Evolutionary conservation across 345 rosid species (phyloP).

Genomic region (Hibiscus syriacus): DNA sequence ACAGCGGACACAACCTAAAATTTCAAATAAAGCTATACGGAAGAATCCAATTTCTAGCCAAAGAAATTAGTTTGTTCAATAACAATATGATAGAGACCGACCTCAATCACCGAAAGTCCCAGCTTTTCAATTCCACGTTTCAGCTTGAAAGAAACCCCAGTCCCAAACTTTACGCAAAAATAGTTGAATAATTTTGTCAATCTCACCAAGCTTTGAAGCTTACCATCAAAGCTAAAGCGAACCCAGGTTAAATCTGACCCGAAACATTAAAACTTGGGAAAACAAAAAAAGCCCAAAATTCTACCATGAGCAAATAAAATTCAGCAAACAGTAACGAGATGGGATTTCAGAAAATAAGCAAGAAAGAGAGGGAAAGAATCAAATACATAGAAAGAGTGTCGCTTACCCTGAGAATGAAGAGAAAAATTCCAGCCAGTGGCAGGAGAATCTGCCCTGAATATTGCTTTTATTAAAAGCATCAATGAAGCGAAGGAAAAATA

Average conservation of each 20-base stretch:
- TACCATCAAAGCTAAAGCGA: slow-evolving; percentile 13
- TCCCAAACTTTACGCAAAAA: not conserved
- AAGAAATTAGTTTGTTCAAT: not conserved
- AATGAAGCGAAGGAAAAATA: not conserved
- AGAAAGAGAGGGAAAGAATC: not conserved
- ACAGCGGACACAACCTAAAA: not conserved
- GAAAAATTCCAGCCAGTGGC: not conserved
- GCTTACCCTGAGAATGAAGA: not conserved
- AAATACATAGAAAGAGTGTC: not conserved
- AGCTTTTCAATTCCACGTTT: slow-evolving; percentile 10
- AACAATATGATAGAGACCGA: slow-evolving; percentile 3
- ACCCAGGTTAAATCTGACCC: slow-evolving; percentile 6
- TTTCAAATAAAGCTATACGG: not conserved
- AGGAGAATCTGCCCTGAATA: slow-evolving; percentile 17
- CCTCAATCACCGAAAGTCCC: slow-evolving; percentile 13
- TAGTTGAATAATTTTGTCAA: not conserved
- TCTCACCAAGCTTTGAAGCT: not conserved
- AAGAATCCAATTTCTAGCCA: not conserved
- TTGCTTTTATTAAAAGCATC: slow-evolving; percentile 1
- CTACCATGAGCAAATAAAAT: not conserved
- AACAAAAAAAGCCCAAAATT: not conserved
- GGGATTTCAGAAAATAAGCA: not conserved
- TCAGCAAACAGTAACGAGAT: not conserved
- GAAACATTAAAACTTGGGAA: not conserved
- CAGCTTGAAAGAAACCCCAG: slow-evolving; percentile 4